Evolutionary conservation across 176 grass and related monocot genomes (phyloP), one percentile per base, ranked within the genome.

Genomic region (Phoenix roebelenii): DNA sequence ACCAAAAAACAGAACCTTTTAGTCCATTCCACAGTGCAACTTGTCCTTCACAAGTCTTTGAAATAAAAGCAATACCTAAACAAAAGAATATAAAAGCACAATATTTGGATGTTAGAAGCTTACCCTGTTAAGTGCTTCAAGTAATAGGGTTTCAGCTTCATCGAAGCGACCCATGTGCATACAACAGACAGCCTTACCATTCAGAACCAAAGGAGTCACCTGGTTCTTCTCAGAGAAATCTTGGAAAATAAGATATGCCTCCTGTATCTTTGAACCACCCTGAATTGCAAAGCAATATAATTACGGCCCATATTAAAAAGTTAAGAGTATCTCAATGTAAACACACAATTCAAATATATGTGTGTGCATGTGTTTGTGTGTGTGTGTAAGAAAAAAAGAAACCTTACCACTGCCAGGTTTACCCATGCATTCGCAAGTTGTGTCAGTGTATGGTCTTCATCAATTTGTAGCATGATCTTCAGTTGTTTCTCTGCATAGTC

Each of bases 51-150:
- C 6, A 35, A 35, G 32, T 35, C 32, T 0, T 1, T 35, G 7
- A 35, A 35, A 35, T 35, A 35, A 7, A 28, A 35, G 6, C 0
- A 35, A 35, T 35, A 35, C 7, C 32, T 35, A 35, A 35, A 35
- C 32, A 35, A 35, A 35, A 35, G 32, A 35, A 35, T 35, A 35
- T 9, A 35, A 32, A 22, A 5, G 23, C 60, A 19, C 9, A 61
- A 49, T 55, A 1, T 6, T 6, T 49, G 7, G 17, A 25, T 14
- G 15, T 70, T 63, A 15, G 15, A 51, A 67, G 30, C 61, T 50
- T 61, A 95, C 85, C 79, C 88, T 98, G 93, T 98, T 98, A 57
- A 98, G 59, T 55, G 87, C 87, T 89, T 92, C 87, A 85, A 98
- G 82, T 23, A 98, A 71, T 50, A 98, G 77, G 72, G 81, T 82